These are phyloP conservation scores for Hypsizygus ulmarius DNA, from an alignment of 1,284 basidiomycete species.

Conservation along the genomic window DNA sequence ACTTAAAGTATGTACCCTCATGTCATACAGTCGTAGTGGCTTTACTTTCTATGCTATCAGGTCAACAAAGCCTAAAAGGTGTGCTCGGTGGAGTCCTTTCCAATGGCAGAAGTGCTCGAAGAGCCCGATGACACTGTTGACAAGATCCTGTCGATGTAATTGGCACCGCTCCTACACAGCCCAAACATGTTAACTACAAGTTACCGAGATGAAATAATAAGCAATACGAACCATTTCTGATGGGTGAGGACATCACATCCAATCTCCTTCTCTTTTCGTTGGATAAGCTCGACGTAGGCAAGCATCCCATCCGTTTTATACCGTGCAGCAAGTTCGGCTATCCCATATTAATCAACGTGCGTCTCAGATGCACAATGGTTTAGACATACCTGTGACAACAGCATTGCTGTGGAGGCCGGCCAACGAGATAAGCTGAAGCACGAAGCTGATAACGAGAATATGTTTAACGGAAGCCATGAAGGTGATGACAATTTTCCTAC, in stretches of 20 bases:
- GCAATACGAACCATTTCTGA: conserved; percentile 78
- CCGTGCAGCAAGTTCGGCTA: conserved; percentile 72
- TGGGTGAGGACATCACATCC: conserved; percentile 92
- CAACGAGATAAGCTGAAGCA: conserved; percentile 82
- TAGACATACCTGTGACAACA: conserved; percentile 63
- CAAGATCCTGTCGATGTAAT: conserved; percentile 81
- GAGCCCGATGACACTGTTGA: conserved; percentile 79
- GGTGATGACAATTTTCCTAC: conserved; percentile 34
- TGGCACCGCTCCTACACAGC: conserved; percentile 72
- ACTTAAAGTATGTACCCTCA: neutral
- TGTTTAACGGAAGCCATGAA: neutral
- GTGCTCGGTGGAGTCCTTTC: conserved; percentile 86
- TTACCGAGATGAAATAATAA: conserved; percentile 1
- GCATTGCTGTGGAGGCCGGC: conserved; percentile 88
- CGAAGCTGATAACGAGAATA: conserved; percentile 51
- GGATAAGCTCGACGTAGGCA: conserved; percentile 82
- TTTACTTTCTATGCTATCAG: neutral
- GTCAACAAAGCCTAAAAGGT: conserved; percentile 45
- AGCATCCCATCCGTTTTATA: conserved; percentile 87
- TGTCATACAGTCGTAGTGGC: neutral
- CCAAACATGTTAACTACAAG: conserved; percentile 6
- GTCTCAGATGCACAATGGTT: conserved; percentile 8
- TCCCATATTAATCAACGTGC: conserved; percentile 1
- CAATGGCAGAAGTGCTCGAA: conserved; percentile 77
- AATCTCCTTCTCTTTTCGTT: conserved; percentile 86